Percentiles rank a stretch among this genome's conserved stretches.
These are phyloP conservation scores for Pseudogymnoascus sp. DNA, from an alignment of 2,329 filamentous ascomycete genomes.

Conservation along the genomic window DNA sequence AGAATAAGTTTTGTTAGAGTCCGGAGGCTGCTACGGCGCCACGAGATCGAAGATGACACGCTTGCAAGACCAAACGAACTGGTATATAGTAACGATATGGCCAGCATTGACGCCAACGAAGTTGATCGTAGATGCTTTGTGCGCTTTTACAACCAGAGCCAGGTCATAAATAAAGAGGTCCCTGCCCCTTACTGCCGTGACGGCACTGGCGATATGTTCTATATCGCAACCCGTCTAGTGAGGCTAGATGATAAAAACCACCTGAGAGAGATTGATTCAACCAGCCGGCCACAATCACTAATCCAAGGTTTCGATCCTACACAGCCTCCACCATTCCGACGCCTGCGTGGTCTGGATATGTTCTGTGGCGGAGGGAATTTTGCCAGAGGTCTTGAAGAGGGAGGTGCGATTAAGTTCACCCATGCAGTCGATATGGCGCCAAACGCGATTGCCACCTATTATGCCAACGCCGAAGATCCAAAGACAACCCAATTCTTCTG, in stretches of 20 bases:
- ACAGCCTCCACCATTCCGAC: conserved; percentile 24
- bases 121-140: conserved; percentile 56
- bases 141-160: conserved; percentile 42
- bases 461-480: conserved; percentile 52
- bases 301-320: conserved; percentile 51
- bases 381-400: conserved; percentile 69
- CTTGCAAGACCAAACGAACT: conserved; percentile 40
- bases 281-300: conserved; percentile 33
- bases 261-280: conserved; percentile 32
- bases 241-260: conserved; percentile 22
- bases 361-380: conserved; percentile 77
- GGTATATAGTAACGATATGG: conserved; percentile 45
- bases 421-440: conserved; percentile 63
- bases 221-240: conserved; percentile 43
- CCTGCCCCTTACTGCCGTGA: conserved; percentile 58
- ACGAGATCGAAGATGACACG: conserved; percentile 31
- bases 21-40: conserved; percentile 48
- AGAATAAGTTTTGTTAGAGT: conserved; percentile 36
- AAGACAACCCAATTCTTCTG: conserved; percentile 49
- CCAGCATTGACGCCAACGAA: conserved; percentile 32
- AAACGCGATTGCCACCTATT: conserved; percentile 64
- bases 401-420: conserved; percentile 56
- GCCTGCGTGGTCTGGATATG: conserved; percentile 59
- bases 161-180: conserved; percentile 36
- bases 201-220: conserved; percentile 63